Percentiles rank a stretch among this genome's conserved stretches.
phyloP scores from a whole-genome alignment of 805 yeast genomes.

The Cyberlindnera euphorbiiphila region DNA sequence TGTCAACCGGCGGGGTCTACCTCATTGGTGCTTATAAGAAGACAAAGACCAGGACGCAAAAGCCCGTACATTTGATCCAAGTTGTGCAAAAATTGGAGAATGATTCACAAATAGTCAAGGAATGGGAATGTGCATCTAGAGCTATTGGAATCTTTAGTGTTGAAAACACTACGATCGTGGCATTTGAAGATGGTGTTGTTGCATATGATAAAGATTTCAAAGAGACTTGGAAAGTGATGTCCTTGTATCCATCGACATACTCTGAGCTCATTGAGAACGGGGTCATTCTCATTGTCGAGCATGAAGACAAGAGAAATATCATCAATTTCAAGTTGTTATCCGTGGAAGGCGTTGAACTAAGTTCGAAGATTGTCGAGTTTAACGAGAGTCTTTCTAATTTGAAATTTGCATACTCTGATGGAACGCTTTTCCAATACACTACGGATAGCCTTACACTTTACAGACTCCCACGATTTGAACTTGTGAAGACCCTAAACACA shows the following conservation, averaged over 20 bases:
- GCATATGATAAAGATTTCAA: conserved; percentile 8
- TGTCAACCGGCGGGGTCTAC: conserved; percentile 8
- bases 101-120: conserved; percentile 24
- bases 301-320: conserved; percentile 13
- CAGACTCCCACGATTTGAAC: conserved; percentile 25
- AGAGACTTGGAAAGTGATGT: conserved; percentile 15
- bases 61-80: conserved; percentile 14
- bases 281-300: conserved; percentile 17
- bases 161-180: conserved; percentile 11
- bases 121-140: conserved; percentile 12
- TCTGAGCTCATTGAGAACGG: conserved; percentile 20
- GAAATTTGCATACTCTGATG: conserved; percentile 20
- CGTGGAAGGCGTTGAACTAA: conserved; percentile 21
- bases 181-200: conserved; percentile 11
- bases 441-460: conserved; percentile 15
- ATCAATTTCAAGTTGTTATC: conserved; percentile 23
- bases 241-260: conserved; percentile 17
- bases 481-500: conserved; percentile 12
- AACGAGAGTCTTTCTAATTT: conserved; percentile 6
- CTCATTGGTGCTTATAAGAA: conserved; percentile 22
- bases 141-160: conserved; percentile 12
- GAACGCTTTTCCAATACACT: conserved; percentile 22
- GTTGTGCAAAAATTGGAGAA: conserved; percentile 20
- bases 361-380: conserved; percentile 26
- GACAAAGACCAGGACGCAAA: conserved; percentile 17